A percentile compares a stretch with the other conserved stretches of the same genome.
These are phyloP conservation scores for Fusarium sublunatum DNA, from an alignment of 2,329 filamentous ascomycete genomes.

Conservation along the genomic window DNA sequence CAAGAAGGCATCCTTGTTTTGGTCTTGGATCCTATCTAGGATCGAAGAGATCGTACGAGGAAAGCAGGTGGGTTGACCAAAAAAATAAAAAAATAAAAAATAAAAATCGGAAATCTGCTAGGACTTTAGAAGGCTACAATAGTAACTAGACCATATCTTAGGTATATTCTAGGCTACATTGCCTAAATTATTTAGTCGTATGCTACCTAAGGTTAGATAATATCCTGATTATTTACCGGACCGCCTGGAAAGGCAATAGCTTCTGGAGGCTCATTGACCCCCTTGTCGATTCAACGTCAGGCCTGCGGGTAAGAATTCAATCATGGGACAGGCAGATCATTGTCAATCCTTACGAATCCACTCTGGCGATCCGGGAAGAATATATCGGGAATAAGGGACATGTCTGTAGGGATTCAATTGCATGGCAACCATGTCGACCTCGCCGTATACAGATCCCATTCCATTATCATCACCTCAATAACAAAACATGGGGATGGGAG, in stretches of 20 bases:
- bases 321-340: constrained; percentile 38
- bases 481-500: constrained; percentile 8
- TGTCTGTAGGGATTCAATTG: constrained; percentile 4
- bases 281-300: constrained; percentile 20
- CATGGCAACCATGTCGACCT: neutral
- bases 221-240: too few relatives aligned
- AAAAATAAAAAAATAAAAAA: too few relatives aligned
- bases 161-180: too few relatives aligned
- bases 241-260: neutral
- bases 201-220: too few relatives aligned
- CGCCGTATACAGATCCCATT: constrained; percentile 1
- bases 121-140: too few relatives aligned
- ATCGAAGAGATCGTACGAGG: neutral
- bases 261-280: constrained; percentile 24
- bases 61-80: too few relatives aligned
- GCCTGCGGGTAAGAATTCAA: constrained; percentile 13
- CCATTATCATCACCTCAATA: constrained; percentile 2
- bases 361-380: constrained; percentile 24
- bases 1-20: constrained; percentile 36
- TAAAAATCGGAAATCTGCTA: too few relatives aligned
- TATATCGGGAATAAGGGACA: constrained; percentile 20
- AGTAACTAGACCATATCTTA: too few relatives aligned
- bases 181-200: too few relatives aligned
- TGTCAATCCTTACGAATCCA: constrained; percentile 20
- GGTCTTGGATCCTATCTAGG: neutral